Base-by-base conservation (phyloP, 1,284 basidiomycete species). In the Salmacisia buchloeana region DNA sequence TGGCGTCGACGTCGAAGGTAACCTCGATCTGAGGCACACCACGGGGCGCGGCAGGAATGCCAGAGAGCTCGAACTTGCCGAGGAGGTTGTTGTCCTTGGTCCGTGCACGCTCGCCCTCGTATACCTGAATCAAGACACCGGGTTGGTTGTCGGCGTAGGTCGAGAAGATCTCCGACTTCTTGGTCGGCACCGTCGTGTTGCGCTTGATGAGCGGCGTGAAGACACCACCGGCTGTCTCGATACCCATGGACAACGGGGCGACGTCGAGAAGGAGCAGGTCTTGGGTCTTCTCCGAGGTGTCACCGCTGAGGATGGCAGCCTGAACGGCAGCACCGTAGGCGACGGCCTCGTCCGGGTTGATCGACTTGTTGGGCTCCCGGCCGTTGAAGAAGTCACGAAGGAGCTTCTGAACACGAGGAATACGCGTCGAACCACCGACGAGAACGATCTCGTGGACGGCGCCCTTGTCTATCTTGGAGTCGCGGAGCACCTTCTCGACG, bases 331-430 rank as follows among this genome's bases (percentile, higher is more conserved):
- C 96, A 85, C 96, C 96, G 83, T 97, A 97, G 41, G 96, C 94
- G 72, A 98, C 94, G 67, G 96, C 96, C 85, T 99, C 96, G 78
- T 98, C 94, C 69, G 96, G 96, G 88, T 98, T 98, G 86, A 98
- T 98, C 82, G 81, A 81, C 77, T 82, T 82, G 79, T 82, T 81
- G 65, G 80, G 81, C 73, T 82, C 81, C 54, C 76, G 73, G 69
- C 94, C 93, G 82, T 92, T 92, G 88, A 97, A 98, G 87, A 92
- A 94, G 85, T 97, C 94, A 65, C 91, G 94, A 59, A 98, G 92
- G 80, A 97, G 89, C 85, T 96, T 94, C 83, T 94, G 89, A 80
- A 97, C 90, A 83, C 92, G 90, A 75, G 94, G 94, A 78, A 98
- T 98, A 89, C 94, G 93, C 67, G 94, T 97, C 56, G 93, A 97